phyloP scores from a whole-genome alignment of 495 filamentous ascomycete species.

The Entonaema liquescens region DNA sequence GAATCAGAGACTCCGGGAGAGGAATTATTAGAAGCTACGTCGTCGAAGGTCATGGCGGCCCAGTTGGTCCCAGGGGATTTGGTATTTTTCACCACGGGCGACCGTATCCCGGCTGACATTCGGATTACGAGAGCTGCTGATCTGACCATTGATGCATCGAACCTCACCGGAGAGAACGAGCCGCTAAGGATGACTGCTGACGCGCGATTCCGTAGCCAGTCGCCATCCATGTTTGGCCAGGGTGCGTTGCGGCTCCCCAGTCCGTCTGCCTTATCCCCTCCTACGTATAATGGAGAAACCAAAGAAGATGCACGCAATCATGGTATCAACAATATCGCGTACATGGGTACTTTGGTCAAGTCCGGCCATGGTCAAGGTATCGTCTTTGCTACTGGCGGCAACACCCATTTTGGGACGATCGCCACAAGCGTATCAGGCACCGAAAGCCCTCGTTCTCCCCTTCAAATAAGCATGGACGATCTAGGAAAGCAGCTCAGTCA shows the following conservation, averaged over 20 bases:
- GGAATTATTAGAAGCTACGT: constrained; percentile 72
- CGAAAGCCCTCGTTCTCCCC: constrained; percentile 90
- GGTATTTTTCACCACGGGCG: constrained; percentile 91
- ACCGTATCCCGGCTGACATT: constrained; percentile 95
- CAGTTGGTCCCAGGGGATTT: constrained; percentile 92
- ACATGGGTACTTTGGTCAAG: constrained; percentile 97
- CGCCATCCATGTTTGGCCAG: constrained; percentile 35
- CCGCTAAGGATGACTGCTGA: constrained; percentile 80
- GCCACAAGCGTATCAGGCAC: constrained; percentile 91
- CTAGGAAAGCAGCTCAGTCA: constrained; percentile 94
- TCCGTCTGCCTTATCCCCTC: constrained; percentile 46
- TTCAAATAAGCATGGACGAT: constrained; percentile 96
- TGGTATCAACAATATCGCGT: constrained; percentile 80
- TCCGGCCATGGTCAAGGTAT: constrained; percentile 96
- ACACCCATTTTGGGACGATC: constrained; percentile 97
- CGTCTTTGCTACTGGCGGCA: constrained; percentile 90
- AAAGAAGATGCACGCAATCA: constrained; percentile 46
- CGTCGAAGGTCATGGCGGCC: constrained; percentile 82
- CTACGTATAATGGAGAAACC: constrained; percentile 33
- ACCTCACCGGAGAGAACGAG: constrained; percentile 96
- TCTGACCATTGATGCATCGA: constrained; percentile 94
- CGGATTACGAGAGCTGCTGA: constrained; percentile 89
- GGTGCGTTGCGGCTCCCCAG: constrained; percentile 47
- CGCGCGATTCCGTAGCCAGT: constrained; percentile 68
- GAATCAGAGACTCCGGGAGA: constrained; percentile 53